Conservation (phyloP, 345 rosid species). For the Aquilaria yunnanensis region DNA sequence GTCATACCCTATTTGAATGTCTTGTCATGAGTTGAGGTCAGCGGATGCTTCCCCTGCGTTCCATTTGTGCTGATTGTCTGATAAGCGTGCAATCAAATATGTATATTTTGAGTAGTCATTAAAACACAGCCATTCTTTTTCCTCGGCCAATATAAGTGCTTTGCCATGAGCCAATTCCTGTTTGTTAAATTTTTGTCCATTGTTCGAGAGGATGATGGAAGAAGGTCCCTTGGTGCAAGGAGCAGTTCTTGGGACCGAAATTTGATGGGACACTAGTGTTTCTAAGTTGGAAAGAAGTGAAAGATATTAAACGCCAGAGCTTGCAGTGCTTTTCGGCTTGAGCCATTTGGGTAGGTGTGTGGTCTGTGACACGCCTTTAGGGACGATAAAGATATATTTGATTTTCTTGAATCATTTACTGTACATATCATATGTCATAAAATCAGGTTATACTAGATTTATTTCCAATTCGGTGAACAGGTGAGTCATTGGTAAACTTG, state of each 20-base stretch:
- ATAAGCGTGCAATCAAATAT: slow-evolving; percentile 23
- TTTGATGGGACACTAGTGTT: slow-evolving; percentile 8
- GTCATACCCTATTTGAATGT: slow-evolving; percentile 21
- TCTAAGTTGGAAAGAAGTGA: slow-evolving; percentile 9
- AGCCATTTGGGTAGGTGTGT: neutral
- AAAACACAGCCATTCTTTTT: slow-evolving; percentile 31
- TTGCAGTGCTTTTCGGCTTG: neutral
- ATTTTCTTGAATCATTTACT: no score
- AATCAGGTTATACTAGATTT: no score
- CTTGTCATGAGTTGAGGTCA: slow-evolving; percentile 10
- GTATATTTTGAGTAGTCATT: slow-evolving; percentile 31
- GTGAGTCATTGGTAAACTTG: no score
- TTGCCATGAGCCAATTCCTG: slow-evolving; percentile 6
- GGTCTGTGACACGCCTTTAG: neutral
- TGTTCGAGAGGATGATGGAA: slow-evolving; percentile 21
- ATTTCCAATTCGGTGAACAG: no score
- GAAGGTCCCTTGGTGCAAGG: slow-evolving; percentile 10
- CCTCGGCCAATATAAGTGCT: slow-evolving; percentile 14
- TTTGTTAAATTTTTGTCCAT: slow-evolving; percentile 17
- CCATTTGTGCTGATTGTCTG: slow-evolving; percentile 15
- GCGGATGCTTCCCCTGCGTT: neutral
- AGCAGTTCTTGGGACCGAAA: slow-evolving; percentile 1
- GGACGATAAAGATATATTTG: no score
- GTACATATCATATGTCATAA: no score
- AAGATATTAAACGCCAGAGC: neutral